Conservation (phyloP, 805 yeast species). For the Cyberlindnera japonica region DNA sequence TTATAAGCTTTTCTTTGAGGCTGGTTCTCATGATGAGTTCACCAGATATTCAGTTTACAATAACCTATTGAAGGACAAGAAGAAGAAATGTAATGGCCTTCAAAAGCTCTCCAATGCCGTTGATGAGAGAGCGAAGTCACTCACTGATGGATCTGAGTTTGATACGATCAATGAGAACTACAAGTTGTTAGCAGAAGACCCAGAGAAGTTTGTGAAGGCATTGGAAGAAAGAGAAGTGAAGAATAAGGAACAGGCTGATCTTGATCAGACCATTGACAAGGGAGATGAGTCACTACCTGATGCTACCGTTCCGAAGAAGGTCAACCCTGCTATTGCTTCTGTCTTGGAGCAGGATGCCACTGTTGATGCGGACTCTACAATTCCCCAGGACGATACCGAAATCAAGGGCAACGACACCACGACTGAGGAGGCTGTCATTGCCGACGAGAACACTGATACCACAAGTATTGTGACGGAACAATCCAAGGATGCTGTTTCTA, state of each 20-base stretch:
- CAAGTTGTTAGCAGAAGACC: conserved; percentile 7
- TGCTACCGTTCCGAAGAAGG: conserved; percentile 13
- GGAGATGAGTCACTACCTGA: conserved; percentile 22
- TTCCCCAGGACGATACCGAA: conserved; percentile 46
- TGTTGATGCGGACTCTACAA: conserved; percentile 46
- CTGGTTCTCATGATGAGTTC: conserved; percentile 74
- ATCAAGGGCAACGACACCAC: conserved; percentile 37
- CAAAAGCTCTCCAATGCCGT: conserved; percentile 21
- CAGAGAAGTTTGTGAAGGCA: conserved; percentile 9
- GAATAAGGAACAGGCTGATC: conserved; percentile 10
- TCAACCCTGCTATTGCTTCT: conserved; percentile 23
- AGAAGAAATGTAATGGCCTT: conserved; percentile 35
- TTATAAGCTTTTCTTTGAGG: conserved; percentile 77
- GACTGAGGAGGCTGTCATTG: conserved; percentile 46
- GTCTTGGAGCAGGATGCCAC: conserved; percentile 29
- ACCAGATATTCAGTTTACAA: conserved; percentile 52
- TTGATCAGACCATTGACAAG: conserved; percentile 22
- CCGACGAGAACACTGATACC: conserved; percentile 22
- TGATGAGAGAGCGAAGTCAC: conserved; percentile 6
- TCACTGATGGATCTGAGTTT: conserved; percentile 14
- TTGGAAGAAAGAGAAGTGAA: too few species aligned
- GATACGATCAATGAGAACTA: conserved; percentile 6
- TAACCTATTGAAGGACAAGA: conserved; percentile 32
- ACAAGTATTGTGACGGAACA: conserved; percentile 19
- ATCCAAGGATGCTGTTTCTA: conserved; percentile 9